Conservation (phyloP, 495 filamentous ascomycete genomes). For the Bathelium albidoporum region DNA sequence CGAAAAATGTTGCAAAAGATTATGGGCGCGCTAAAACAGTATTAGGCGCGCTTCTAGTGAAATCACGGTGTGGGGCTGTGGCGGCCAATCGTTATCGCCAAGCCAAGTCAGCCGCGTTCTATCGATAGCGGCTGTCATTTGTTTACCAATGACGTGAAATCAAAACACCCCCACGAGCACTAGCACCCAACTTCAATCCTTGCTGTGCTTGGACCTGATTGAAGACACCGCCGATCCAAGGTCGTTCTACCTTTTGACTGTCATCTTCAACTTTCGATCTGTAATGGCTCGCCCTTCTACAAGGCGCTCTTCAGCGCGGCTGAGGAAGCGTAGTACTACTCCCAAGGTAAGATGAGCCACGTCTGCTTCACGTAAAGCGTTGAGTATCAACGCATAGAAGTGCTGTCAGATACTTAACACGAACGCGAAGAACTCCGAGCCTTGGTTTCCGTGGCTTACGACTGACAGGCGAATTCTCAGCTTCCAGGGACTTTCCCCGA, state of each 20-base stretch:
- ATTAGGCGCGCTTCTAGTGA: no score
- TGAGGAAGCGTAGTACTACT: background rate
- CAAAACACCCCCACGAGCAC: background rate
- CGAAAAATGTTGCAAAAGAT: background rate
- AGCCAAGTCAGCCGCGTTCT: background rate
- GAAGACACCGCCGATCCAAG: background rate
- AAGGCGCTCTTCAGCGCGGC: background rate
- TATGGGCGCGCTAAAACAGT: background rate
- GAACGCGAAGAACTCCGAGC: no score
- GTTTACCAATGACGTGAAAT: conserved; percentile 4
- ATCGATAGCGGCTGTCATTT: background rate
- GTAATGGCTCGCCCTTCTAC: background rate
- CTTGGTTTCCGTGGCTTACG: background rate
- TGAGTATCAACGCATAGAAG: background rate
- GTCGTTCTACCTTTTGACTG: background rate
- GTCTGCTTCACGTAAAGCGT: background rate
- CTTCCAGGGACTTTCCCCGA: background rate
- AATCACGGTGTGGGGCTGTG: no score
- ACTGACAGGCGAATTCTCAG: background rate
- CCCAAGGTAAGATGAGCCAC: background rate
- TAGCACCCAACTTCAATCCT: background rate
- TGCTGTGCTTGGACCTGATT: background rate
- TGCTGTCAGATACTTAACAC: background rate
- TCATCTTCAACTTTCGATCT: background rate
- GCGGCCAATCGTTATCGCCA: no score